Base-by-base conservation (phyloP, 768 basidiomycete species). In the Pisolithus microcarpus region DNA sequence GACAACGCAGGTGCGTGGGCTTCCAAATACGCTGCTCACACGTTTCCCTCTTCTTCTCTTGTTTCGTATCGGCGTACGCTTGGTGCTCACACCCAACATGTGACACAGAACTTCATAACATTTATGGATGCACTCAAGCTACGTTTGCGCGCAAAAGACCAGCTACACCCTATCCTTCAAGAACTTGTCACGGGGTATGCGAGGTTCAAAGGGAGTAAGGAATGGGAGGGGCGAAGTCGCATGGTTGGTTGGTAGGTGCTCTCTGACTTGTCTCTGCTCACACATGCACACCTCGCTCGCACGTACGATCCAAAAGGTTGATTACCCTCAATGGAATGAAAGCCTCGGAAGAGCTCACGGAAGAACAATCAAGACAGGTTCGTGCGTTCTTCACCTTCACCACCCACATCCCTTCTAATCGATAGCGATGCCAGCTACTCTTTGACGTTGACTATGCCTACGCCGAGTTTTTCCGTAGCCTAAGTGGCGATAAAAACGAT, bases 381-480 rank as follows among this genome's bases (percentile, higher is more conserved):
- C 42, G 74, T 65, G 43, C 10, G 2, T 11, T 2, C 26, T 18
- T 1, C 48, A 10, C 7, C 18, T 0, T 19, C 7, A 4, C 7
- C 28, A 7, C 11, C 18, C 5, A 8, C 10, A 16, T 36, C 23
- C 18, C 7, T 46, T 45, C 19, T 19, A 38, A 5, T 15, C 31
- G 13, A 15, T 5, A 34, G 13, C 4, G 13, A 13, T 34, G 13
- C 5, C 52, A 96, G 90, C 75, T 98, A 53, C 74, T 91, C n/a
- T 98, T 97, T 61, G 95, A 98, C 61, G 90, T 96, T 48, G 94
- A 98, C 58, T 84, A 95, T 60, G 93, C 95, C 0, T 98, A 98
- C 61, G 86, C 88, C 16, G 89, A 95, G 67, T 93, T 92, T 72
- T 91, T 92, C 76, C 72, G 84, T 50, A 88, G 86, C 70, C 62